Conservation (phyloP, 768 basidiomycete genomes). For the Suillus hirtellus region DNA sequence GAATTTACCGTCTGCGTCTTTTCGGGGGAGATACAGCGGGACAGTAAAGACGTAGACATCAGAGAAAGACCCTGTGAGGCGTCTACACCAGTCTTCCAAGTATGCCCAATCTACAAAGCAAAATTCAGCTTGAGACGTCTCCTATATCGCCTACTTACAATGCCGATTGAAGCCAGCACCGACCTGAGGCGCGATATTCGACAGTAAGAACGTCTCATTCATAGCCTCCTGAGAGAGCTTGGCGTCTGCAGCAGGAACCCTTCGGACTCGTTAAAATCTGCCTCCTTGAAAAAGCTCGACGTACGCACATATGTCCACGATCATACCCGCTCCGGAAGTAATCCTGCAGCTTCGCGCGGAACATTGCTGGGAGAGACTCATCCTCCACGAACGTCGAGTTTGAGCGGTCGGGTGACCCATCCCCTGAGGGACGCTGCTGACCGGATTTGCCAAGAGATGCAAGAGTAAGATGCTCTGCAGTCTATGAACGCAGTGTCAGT, state of each 20-base stretch:
- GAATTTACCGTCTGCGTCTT: conserved; percentile 90
- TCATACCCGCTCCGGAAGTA: conserved; percentile 95
- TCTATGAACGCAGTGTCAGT: conserved; percentile 45
- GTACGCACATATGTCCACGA: conserved; percentile 89
- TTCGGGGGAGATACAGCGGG: conserved; percentile 90
- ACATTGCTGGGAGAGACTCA: conserved; percentile 66
- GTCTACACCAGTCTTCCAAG: conserved; percentile 92
- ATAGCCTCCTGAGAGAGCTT: conserved; percentile 90
- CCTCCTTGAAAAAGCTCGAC: background rate
- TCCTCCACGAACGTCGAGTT: conserved; percentile 87
- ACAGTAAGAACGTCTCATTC: conserved; percentile 93
- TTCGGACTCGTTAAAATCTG: conserved; percentile 25
- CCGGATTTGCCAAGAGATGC: conserved; percentile 63
- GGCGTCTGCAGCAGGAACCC: conserved; percentile 97
- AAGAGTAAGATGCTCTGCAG: conserved; percentile 91
- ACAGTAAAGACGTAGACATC: conserved; percentile 99
- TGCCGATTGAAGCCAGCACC: conserved; percentile 97
- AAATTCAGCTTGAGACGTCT: background rate
- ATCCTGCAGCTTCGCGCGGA: conserved; percentile 83
- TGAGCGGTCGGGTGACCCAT: conserved; percentile 60
- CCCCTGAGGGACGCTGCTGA: conserved; percentile 32
- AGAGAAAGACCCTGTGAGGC: conserved; percentile 80
- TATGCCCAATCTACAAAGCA: conserved; percentile 85
- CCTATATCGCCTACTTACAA: conserved; percentile 51
- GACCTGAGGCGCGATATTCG: conserved; percentile 98